phyloP scores from a whole-genome alignment of 1,284 basidiomycete genomes.

The Tilletia setariae region DNA sequence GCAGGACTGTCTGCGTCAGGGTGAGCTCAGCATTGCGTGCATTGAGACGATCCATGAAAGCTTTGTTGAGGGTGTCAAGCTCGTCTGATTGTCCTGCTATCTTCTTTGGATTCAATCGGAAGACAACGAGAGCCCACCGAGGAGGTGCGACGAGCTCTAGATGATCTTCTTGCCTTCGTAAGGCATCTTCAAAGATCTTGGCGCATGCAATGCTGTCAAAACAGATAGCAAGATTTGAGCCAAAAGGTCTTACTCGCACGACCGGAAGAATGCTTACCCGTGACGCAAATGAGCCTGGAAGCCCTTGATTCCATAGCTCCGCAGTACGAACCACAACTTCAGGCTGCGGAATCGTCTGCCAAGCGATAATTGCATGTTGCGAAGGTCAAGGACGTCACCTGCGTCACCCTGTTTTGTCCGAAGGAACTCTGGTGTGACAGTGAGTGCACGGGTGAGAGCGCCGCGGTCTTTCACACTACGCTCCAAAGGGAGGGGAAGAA shows the following conservation, averaged over 20 bases:
- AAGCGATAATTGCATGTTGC: conserved; percentile 87
- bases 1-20: conserved; percentile 46
- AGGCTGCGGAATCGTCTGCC: conserved; percentile 84
- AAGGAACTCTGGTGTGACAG: conserved; percentile 81
- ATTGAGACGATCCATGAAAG: conserved; percentile 34
- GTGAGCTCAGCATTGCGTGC: conserved; percentile 31
- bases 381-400: conserved; percentile 75
- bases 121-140: conserved; percentile 44
- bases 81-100: conserved; percentile 2
- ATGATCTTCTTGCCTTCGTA: conserved; percentile 7
- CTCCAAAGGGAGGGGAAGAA: background rate
- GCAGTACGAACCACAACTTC: conserved; percentile 88
- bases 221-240: background rate
- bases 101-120: conserved; percentile 31
- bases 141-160: conserved; percentile 43
- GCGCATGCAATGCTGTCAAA: conserved; percentile 30
- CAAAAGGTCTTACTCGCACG: too few relatives aligned
- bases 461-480: conserved; percentile 65
- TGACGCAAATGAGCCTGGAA: conserved; percentile 38
- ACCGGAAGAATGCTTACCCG: background rate
- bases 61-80: conserved; percentile 37
- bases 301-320: conserved; percentile 45
- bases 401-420: conserved; percentile 70
- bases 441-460: conserved; percentile 73
- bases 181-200: conserved; percentile 23